phyloP scores from a whole-genome alignment of 2,329 filamentous ascomycete genomes.

The Incumbomyces lentus region DNA sequence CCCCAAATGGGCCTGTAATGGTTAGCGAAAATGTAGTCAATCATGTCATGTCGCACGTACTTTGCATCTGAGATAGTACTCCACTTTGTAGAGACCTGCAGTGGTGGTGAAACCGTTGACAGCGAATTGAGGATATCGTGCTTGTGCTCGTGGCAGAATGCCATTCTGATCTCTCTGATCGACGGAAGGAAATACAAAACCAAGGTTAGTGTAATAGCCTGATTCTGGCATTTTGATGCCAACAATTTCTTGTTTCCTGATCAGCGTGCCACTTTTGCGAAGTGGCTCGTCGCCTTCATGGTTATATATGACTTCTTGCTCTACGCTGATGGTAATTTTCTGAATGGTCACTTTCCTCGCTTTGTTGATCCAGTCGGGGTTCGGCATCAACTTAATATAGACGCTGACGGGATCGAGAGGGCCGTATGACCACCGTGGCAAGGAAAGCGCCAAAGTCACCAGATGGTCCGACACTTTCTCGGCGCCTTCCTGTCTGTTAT shows the following conservation, averaged over 20 bases:
- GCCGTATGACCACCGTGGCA: constrained; percentile 93
- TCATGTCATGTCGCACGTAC: constrained; percentile 38
- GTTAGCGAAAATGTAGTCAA: constrained; percentile 14
- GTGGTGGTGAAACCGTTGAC: constrained; percentile 88
- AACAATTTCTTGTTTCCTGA: constrained; percentile 71
- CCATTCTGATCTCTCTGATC: constrained; percentile 81
- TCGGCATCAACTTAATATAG: constrained; percentile 87
- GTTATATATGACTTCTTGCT: constrained; percentile 98
- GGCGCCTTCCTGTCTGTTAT: constrained; percentile 86
- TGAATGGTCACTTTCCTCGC: constrained; percentile 86
- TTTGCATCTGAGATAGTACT: constrained; percentile 92
- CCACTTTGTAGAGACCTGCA: constrained; percentile 92
- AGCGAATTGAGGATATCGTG: constrained; percentile 79
- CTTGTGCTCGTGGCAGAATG: constrained; percentile 71
- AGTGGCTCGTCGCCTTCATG: constrained; percentile 93
- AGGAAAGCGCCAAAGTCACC: constrained; percentile 79
- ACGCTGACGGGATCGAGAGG: constrained; percentile 91
- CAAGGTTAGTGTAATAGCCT: constrained; percentile 86
- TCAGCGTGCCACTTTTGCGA: constrained; percentile 76
- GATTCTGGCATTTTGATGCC: constrained; percentile 78
- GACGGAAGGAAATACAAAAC: constrained; percentile 80
- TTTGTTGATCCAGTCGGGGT: constrained; percentile 82
- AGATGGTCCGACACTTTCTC: constrained; percentile 80
- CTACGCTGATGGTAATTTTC: constrained; percentile 85
- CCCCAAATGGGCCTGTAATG: constrained; percentile 67